These are phyloP conservation scores for Fragaria iinumae DNA, from an alignment of 306 rosid genomes.

Conservation along the genomic window DNA sequence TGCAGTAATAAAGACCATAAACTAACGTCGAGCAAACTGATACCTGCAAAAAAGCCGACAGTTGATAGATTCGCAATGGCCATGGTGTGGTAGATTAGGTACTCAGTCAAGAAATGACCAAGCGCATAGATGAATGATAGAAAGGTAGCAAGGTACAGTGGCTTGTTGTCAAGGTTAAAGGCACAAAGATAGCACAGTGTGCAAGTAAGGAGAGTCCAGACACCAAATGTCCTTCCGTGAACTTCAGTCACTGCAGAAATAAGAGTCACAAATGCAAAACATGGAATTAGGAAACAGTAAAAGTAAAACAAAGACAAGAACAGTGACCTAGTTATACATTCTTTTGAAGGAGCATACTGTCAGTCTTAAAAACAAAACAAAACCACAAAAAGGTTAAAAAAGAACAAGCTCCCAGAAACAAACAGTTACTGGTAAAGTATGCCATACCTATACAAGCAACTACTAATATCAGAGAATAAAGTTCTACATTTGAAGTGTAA, in stretches of 20 bases:
- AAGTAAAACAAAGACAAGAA: neutral
- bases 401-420: neutral
- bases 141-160: conserved; percentile 76
- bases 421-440: neutral
- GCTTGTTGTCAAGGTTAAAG: conserved; percentile 87
- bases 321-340: neutral
- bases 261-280: neutral
- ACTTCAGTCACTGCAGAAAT: conserved; percentile 71
- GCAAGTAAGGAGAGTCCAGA: conserved; percentile 91
- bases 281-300: neutral
- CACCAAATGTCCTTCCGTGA: conserved; percentile 96
- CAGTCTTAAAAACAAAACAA: neutral
- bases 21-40: conserved; percentile 18
- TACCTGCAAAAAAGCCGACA: conserved; percentile 89
- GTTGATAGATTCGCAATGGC: conserved; percentile 64
- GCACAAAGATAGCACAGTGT: conserved; percentile 93
- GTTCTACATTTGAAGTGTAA: neutral
- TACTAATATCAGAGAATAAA: neutral
- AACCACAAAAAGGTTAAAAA: neutral
- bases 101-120: conserved; percentile 87
- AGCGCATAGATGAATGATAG: conserved; percentile 83
- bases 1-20: conserved; percentile 15
- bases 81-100: conserved; percentile 77
- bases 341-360: neutral
- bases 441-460: neutral